Evolutionary conservation across 176 grass and related monocot species (phyloP).

Genomic region (Typha latifolia): DNA sequence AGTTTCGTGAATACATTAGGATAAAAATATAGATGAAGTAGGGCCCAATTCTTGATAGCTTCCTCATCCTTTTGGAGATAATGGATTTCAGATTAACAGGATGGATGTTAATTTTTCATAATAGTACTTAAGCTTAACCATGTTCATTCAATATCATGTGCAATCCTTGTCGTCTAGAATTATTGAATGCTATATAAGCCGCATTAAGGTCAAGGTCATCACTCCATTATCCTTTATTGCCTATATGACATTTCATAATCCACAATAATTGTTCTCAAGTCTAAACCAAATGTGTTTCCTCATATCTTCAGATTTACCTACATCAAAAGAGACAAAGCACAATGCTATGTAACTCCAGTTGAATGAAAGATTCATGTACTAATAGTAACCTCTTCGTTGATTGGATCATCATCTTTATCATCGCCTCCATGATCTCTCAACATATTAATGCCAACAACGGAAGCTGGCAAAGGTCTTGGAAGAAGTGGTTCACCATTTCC

Average conservation of each 20-base stretch:
- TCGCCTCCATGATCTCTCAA: slow-evolving; percentile 22
- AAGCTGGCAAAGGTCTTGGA: slow-evolving; percentile 73
- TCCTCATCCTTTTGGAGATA: too few relatives aligned
- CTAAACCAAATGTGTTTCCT: background rate
- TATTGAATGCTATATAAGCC: too few relatives aligned
- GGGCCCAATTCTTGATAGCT: too few relatives aligned
- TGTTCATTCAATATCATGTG: too few relatives aligned
- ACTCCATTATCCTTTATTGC: too few relatives aligned
- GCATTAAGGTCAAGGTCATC: too few relatives aligned
- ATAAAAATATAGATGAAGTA: background rate
- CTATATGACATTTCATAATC: too few relatives aligned
- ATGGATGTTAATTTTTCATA: too few relatives aligned
- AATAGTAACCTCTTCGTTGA: slow-evolving; percentile 38
- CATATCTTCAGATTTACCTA: background rate
- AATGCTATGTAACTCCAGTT: background rate
- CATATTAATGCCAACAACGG: slow-evolving; percentile 48
- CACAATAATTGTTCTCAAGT: too few relatives aligned
- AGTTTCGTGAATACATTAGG: background rate
- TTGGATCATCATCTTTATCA: slow-evolving; percentile 12
- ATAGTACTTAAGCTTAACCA: too few relatives aligned
- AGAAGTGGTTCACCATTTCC: slow-evolving; percentile 53
- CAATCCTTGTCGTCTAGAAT: too few relatives aligned
- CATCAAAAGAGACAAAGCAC: slow-evolving; percentile 8
- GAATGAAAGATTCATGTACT: slow-evolving; percentile 1
- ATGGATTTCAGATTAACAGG: too few relatives aligned